Base-by-base conservation (phyloP, 768 basidiomycete genomes). In the Pleurotus tuoliensis region DNA sequence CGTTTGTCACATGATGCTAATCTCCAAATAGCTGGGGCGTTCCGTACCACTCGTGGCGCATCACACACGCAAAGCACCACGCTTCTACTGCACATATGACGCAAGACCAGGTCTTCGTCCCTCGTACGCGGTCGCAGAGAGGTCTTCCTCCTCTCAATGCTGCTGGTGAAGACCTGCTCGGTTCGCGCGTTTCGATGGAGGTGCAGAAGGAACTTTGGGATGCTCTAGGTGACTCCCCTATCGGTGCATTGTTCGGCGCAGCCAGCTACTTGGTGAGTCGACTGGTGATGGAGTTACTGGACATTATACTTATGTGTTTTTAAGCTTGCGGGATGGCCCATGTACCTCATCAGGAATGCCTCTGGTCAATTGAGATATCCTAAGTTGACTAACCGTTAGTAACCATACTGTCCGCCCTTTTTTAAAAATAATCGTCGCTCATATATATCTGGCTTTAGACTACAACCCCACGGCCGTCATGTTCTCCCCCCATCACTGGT, bases 1-100 rank as follows among this genome's bases (percentile, higher is more conserved):
- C 63, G 44, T 13, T 9, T 5, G 39, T 53, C 50, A 53, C 46
- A 53, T 58, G 40, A 45, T 30, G 15, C 22, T 52, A 24, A 45
- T 55, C 52, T 47, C 56, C 34, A 27, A 64, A 40, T 59, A 92
- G 92, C 53, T 83, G 98, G 57, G 88, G 95, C 47, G 96, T 98
- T 12, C 96, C 96, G 4, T 99, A 93, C 74, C 94, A 98, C 68
- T 91, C 93, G 4, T 98, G 95, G 96, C 82, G 93, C 60, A 92
- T 97, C 67, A 87, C 86, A 3, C 96, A 98, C 69, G 92, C 82
- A 22, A 92, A 94, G 71, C 96, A 99, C 72, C 96, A 99, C 70
- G 96, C 96, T 13, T 87, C 90, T 0, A 97, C 94, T 4, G 90
- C 81, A 13, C 95, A 98, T 72, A 83, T 97, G 83, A 90, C 89